Percentiles rank a stretch among this genome's conserved stretches.
phyloP scores from a whole-genome alignment of 164 flowering plant genomes.

The Vitis vinifera region ASM3070453v1 NC_081815.1:4926001-4926500 shows the following conservation, averaged over 20 bases:
- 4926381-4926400: conserved; percentile 7
- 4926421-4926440: not conserved
- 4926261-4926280: not conserved
- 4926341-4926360: conserved; percentile 7
- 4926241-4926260: no score
- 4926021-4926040: no score
- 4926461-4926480: not conserved
- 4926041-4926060: not conserved
- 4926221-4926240: no score
- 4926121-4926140: conserved; percentile 5
- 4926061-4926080: conserved; percentile 5
- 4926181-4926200: not conserved
- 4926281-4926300: not conserved
- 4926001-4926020: no score
- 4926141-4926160: not conserved
- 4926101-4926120: conserved; percentile 1
- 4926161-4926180: not conserved
- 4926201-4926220: conserved; percentile 1
- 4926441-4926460: not conserved
- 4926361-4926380: conserved; percentile 9
- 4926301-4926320: not conserved
- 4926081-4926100: conserved; percentile 18
- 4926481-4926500: not conserved
- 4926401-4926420: conserved; percentile 18
- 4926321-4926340: conserved; percentile 19